These are phyloP conservation scores for Cajanus cajan DNA, from an alignment of 306 rosid genomes.

Conservation along the genomic window DNA sequence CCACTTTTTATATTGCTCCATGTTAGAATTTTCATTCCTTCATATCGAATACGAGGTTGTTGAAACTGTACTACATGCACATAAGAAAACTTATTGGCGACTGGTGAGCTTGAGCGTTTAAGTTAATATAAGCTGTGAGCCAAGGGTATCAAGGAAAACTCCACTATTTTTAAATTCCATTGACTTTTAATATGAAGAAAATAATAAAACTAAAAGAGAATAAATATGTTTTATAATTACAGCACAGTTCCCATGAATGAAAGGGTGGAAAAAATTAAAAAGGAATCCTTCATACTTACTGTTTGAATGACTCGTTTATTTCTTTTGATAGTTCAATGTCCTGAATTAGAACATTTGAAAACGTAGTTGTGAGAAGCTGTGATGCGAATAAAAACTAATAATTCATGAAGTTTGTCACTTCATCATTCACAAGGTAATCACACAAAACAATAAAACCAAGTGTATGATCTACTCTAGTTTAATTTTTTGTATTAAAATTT, in stretches of 20 bases:
- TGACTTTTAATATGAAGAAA: background rate
- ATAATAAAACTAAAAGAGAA: background rate
- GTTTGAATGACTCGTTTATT: conserved; percentile 97
- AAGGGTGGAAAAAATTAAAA: background rate
- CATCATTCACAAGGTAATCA: background rate
- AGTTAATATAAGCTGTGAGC: no score
- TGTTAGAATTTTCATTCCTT: no score
- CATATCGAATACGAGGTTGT: no score
- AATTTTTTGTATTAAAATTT: no score
- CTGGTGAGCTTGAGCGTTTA: no score
- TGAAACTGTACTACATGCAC: no score
- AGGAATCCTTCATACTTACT: conserved; percentile 40
- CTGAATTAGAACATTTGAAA: conserved; percentile 39
- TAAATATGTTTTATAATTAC: conserved; percentile 55
- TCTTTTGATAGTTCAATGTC: conserved; percentile 98
- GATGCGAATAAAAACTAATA: background rate
- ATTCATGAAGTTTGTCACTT: conserved; percentile 23
- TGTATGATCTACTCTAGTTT: background rate
- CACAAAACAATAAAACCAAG: background rate
- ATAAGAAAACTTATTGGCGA: no score
- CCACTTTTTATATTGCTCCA: no score
- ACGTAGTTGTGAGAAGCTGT: conserved; percentile 10
- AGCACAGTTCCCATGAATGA: conserved; percentile 39
- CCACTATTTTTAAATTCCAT: no score
- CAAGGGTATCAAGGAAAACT: no score